phyloP scores from a whole-genome alignment of 1,284 basidiomycete genomes.

The Entoloma clypeatum region DNA sequence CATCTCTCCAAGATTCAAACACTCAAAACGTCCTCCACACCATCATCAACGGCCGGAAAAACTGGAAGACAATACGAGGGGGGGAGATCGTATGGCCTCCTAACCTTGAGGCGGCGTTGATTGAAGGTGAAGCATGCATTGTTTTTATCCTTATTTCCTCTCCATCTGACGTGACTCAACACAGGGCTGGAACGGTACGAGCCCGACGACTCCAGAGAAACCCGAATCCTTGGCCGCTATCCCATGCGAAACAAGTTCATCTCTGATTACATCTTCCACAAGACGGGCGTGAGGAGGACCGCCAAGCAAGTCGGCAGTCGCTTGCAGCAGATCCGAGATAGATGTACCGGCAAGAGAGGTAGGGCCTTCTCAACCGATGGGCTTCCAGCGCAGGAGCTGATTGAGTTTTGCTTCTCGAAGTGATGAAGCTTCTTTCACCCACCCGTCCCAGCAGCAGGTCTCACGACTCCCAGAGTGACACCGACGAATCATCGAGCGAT shows the following conservation, averaged over 20 bases:
- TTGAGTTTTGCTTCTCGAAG: constrained; percentile 29
- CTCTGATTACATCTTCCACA: constrained; percentile 61
- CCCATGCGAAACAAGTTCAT: constrained; percentile 73
- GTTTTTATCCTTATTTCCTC: constrained; percentile 10
- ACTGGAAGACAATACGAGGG: constrained; percentile 69
- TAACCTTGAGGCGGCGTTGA: constrained; percentile 67
- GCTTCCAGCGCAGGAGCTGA: no score
- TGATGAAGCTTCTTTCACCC: constrained; percentile 42
- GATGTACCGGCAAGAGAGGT: constrained; percentile 62
- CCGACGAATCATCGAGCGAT: constrained; percentile 37
- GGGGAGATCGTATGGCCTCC: constrained; percentile 74
- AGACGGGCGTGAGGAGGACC: constrained; percentile 59
- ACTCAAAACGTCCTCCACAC: constrained; percentile 56
- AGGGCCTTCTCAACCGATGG: no score
- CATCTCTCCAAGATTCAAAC: constrained; percentile 27
- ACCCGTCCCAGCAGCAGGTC: constrained; percentile 24
- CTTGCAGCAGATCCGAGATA: constrained; percentile 67
- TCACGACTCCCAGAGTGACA: constrained; percentile 28
- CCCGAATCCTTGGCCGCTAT: constrained; percentile 64
- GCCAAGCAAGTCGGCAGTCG: constrained; percentile 74
- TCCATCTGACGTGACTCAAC: constrained; percentile 6
- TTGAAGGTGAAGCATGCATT: constrained; percentile 50
- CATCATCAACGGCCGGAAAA: constrained; percentile 64
- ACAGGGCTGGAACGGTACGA: constrained; percentile 62
- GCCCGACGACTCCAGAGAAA: constrained; percentile 65